Evolutionary conservation across 2,329 filamentous ascomycete species (phyloP).

Genomic region (Penicillium sp.): DNA sequence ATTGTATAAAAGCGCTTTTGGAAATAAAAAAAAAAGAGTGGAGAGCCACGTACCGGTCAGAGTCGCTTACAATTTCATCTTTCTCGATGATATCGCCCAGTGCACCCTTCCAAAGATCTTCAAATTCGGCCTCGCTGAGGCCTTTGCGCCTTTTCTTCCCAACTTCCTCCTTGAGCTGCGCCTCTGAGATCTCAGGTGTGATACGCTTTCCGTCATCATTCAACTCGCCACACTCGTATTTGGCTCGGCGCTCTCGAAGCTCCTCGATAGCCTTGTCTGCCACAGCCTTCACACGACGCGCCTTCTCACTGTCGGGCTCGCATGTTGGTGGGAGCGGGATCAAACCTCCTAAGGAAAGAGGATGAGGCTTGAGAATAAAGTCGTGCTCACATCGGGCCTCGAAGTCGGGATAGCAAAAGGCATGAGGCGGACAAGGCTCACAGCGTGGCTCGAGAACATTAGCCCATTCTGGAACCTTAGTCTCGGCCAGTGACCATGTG

Average conservation of each 20-base stretch:
- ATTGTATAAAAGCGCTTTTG: constrained; percentile 14
- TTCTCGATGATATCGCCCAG: constrained; percentile 47
- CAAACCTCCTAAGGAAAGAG: constrained; percentile 71
- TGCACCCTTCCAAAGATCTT: constrained; percentile 62
- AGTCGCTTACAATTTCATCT: constrained; percentile 54
- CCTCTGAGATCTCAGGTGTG: constrained; percentile 60
- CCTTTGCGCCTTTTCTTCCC: constrained; percentile 70
- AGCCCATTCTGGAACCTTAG: constrained; percentile 67
- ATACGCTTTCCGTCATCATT: constrained; percentile 56
- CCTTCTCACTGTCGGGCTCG: constrained; percentile 91
- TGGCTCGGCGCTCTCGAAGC: constrained; percentile 74
- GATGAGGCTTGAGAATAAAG: constrained; percentile 79
- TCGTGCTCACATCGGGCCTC: constrained; percentile 75
- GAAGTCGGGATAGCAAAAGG: constrained; percentile 76
- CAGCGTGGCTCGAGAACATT: constrained; percentile 70
- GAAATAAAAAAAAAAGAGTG: constrained; percentile 4
- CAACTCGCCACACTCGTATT: constrained; percentile 81
- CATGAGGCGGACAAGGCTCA: constrained; percentile 84
- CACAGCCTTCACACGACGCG: constrained; percentile 75
- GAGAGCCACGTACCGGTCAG: constrained; percentile 52
- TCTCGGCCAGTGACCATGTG: constrained; percentile 52
- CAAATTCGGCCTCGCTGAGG: constrained; percentile 82
- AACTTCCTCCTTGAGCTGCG: constrained; percentile 71
- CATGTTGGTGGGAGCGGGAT: constrained; percentile 85
- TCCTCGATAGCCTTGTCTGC: constrained; percentile 83